A percentile compares a stretch with the other conserved stretches of the same genome.
These are phyloP conservation scores for Naematelia aurantialba DNA, from an alignment of 768 basidiomycete genomes.

Conservation along the genomic window DNA sequence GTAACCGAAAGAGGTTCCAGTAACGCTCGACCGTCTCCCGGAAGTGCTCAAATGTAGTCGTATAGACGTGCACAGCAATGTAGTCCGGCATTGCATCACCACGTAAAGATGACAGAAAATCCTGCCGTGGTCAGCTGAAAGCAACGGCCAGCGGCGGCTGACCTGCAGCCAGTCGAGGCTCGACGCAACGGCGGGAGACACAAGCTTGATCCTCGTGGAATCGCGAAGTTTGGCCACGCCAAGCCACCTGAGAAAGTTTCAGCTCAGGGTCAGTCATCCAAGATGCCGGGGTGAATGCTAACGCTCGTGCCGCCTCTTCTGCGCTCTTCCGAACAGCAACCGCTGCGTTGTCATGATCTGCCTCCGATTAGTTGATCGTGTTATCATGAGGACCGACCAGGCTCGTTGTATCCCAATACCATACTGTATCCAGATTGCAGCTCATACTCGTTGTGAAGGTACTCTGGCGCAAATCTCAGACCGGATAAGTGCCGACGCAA, in stretches of 20 bases:
- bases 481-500: constrained; percentile 2
- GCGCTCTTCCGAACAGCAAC: constrained; percentile 5
- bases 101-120: constrained; percentile 27
- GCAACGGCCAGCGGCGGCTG: background rate
- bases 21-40: constrained; percentile 23
- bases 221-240: constrained; percentile 23
- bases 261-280: background rate
- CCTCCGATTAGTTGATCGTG: too few species aligned
- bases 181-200: constrained; percentile 37
- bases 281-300: background rate
- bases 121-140: constrained; percentile 11
- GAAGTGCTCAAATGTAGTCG: constrained; percentile 41
- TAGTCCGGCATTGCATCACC: constrained; percentile 22
- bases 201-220: constrained; percentile 18
- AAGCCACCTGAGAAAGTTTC: constrained; percentile 26
- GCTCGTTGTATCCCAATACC: constrained; percentile 41
- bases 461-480: constrained; percentile 24
- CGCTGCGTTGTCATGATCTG: constrained; percentile 27
- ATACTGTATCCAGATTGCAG: constrained; percentile 22
- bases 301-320: constrained; percentile 26
- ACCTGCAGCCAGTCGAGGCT: constrained; percentile 35
- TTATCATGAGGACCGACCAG: too few species aligned
- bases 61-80: constrained; percentile 41
- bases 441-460: constrained; percentile 23
- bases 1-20: constrained; percentile 24